These are phyloP conservation scores for Trichoderma guizhouense DNA, from an alignment of 2,329 filamentous ascomycete species.

Conservation along the genomic window DNA sequence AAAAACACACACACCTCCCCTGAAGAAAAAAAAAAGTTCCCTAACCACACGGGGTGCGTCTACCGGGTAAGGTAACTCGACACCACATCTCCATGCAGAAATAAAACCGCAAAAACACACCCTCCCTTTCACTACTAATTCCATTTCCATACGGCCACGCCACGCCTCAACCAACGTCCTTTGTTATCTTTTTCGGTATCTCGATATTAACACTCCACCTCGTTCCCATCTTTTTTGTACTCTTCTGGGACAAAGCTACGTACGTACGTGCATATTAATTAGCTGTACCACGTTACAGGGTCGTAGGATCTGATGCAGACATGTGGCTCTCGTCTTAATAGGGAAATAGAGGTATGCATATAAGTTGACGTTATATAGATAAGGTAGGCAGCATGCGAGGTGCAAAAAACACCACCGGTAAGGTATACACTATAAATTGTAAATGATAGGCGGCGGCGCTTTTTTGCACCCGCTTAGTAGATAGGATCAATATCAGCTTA, in stretches of 20 bases:
- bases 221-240: no score
- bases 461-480: no score
- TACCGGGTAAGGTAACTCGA: neutral
- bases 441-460: no score
- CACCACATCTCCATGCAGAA: neutral
- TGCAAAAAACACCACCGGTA: no score
- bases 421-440: no score
- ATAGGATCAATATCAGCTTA: no score
- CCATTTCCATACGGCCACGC: conserved; percentile 8
- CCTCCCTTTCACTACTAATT: neutral
- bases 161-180: neutral
- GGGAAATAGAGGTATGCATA: neutral
- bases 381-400: neutral
- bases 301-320: neutral
- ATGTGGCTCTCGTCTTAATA: neutral
- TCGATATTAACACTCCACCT: conserved; percentile 14
- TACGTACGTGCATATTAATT: neutral
- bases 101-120: neutral
- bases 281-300: neutral
- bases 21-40: neutral
- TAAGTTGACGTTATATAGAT: neutral
- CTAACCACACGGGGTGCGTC: neutral
- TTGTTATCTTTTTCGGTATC: neutral
- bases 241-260: neutral
- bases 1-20: neutral